A percentile compares a stretch with the other conserved stretches of the same genome.
Conservation (phyloP, 805 yeast genomes). For the Brettanomyces naardenensis region DNA sequence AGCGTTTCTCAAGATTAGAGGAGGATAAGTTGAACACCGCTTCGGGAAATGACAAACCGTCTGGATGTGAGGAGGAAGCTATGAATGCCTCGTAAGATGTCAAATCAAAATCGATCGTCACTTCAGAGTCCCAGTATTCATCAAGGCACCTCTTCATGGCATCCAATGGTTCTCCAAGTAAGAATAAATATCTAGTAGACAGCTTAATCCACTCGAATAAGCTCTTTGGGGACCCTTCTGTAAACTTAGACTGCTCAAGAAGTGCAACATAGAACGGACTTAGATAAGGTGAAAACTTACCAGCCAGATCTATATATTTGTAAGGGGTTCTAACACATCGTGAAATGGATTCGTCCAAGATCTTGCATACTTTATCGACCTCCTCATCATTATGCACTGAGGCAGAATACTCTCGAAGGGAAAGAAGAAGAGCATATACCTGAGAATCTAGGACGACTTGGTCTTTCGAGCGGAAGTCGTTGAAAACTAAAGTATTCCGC, state of each 20-base stretch:
- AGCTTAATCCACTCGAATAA: constrained; percentile 40
- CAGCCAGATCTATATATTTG: constrained; percentile 64
- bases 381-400: constrained; percentile 7
- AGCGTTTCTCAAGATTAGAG: constrained; percentile 15
- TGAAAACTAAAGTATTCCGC: constrained; percentile 47
- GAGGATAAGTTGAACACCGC: constrained; percentile 26
- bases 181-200: constrained; percentile 36
- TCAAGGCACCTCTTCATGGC: constrained; percentile 11
- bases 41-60: constrained; percentile 26
- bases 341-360: constrained; percentile 70
- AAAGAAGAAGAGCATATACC: constrained; percentile 41
- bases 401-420: constrained; percentile 27
- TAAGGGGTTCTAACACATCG: constrained; percentile 72
- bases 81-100: neutral
- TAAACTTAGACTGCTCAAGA: constrained; percentile 64
- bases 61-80: neutral
- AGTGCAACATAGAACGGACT: constrained; percentile 46
- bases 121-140: constrained; percentile 10
- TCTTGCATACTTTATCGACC: constrained; percentile 40
- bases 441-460: constrained; percentile 41
- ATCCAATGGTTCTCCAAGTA: constrained; percentile 52
- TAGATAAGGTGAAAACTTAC: neutral
- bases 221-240: constrained; percentile 25
- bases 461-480: constrained; percentile 22
- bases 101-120: constrained; percentile 6